Conservation (phyloP, 2,329 filamentous ascomycete species). For the Arthrobotrys entomopaga region DNA sequence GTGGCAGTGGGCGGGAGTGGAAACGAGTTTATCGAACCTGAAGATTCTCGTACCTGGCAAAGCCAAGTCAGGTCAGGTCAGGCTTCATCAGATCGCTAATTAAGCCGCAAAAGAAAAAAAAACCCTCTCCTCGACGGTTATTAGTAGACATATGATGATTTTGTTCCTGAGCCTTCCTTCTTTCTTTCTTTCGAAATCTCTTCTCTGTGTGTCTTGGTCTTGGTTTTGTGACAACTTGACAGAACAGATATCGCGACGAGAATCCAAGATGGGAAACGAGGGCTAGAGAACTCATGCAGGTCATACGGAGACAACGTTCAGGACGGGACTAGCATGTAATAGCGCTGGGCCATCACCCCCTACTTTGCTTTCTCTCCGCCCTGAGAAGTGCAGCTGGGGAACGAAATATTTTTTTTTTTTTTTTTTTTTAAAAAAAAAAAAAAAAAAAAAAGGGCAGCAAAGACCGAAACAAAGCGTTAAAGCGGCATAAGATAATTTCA, state of each 20-base stretch:
- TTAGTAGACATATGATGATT: neutral
- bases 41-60: neutral
- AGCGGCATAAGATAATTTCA: constrained; percentile 30
- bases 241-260: constrained; percentile 51
- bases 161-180: neutral
- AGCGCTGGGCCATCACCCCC: neutral
- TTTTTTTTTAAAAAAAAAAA: no score
- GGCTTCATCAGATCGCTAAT: constrained; percentile 9
- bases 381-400: constrained; percentile 22
- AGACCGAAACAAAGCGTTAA: constrained; percentile 32
- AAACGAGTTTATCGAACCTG: constrained; percentile 20
- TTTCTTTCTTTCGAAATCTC: constrained; percentile 16
- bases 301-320: constrained; percentile 52
- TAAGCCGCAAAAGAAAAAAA: constrained; percentile 35
- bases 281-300: constrained; percentile 43
- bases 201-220: neutral
- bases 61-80: constrained; percentile 28
- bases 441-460: constrained; percentile 2
- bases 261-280: constrained; percentile 43
- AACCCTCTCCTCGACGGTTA: constrained; percentile 40
- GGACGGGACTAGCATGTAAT: constrained; percentile 27
- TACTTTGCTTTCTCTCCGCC: constrained; percentile 14
- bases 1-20: constrained; percentile 30
- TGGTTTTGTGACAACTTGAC: constrained; percentile 21
- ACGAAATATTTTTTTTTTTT: no score